Conservation (phyloP, 1,284 basidiomycete species). For the Cryptococcus jaspeensis region DNA sequence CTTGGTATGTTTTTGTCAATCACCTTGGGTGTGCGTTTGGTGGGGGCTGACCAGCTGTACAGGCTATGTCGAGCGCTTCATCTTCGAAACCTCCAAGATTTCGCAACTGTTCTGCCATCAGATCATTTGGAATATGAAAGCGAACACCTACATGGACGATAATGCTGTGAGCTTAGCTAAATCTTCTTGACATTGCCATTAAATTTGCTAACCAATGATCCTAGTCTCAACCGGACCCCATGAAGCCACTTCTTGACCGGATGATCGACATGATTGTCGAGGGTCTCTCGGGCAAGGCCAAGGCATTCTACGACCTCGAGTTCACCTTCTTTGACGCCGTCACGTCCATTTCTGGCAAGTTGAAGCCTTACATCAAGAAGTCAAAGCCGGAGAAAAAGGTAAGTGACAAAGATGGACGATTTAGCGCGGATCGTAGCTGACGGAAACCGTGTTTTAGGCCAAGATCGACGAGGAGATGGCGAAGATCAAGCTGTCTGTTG, state of each 20-base stretch:
- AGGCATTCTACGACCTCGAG: constrained; percentile 89
- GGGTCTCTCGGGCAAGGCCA: constrained; percentile 86
- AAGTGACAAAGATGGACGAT: constrained; percentile 4
- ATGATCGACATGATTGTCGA: constrained; percentile 81
- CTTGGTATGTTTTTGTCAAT: constrained; percentile 61
- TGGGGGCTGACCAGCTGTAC: neutral
- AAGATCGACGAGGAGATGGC: constrained; percentile 99
- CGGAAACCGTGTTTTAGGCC: constrained; percentile 57
- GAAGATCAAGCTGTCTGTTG: constrained; percentile 86
- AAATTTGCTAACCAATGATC: neutral
- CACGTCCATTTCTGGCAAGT: constrained; percentile 94
- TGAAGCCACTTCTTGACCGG: constrained; percentile 90
- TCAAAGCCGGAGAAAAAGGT: constrained; percentile 97
- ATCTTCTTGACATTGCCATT: neutral
- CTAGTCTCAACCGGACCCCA: constrained; percentile 62
- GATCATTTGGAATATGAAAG: constrained; percentile 99
- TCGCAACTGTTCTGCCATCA: constrained; percentile 99
- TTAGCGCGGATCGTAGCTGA: neutral
- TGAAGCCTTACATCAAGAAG: constrained; percentile 96
- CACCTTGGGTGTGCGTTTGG: neutral
- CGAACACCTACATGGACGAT: constrained; percentile 94
- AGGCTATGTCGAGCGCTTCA: constrained; percentile 95
- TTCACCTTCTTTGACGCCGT: constrained; percentile 96
- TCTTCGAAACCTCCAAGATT: constrained; percentile 96
- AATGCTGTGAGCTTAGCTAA: constrained; percentile 61